A percentile compares a stretch with the other conserved stretches of the same genome.
Conservation (phyloP, 1,284 basidiomycete genomes). For the Polyporus tsugae region DNA sequence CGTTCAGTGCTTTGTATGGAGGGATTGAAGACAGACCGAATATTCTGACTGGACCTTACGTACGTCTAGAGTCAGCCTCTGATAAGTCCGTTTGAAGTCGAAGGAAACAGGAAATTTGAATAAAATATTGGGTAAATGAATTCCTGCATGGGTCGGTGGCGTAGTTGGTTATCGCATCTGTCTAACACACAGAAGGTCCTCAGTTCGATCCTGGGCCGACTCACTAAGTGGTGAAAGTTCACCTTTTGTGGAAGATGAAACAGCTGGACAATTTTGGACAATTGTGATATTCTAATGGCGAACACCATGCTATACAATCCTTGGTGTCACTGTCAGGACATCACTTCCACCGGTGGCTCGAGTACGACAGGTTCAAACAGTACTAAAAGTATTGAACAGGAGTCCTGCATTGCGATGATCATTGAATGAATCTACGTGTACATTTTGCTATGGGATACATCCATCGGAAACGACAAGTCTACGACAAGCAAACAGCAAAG, state of each 20-base stretch:
- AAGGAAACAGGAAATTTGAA: no score
- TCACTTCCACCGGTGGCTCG: no score
- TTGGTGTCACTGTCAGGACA: no score
- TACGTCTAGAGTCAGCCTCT: neutral
- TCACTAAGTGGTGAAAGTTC: no score
- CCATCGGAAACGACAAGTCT: neutral
- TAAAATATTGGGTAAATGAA: no score
- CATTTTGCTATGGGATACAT: slow-evolving; percentile 5
- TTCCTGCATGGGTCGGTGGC: slow-evolving; percentile 50
- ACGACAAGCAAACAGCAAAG: neutral
- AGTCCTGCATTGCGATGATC: neutral
- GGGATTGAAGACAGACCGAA: neutral
- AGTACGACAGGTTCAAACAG: no score
- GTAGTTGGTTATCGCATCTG: slow-evolving; percentile 85
- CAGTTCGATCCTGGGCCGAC: slow-evolving; percentile 48
- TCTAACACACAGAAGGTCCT: slow-evolving; percentile 68
- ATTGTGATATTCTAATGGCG: no score
- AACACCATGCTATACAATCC: no score
- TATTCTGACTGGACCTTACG: neutral
- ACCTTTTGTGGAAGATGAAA: no score
- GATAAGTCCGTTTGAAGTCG: no score
- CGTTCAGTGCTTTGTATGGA: neutral
- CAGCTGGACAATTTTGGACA: no score
- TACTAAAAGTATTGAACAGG: no score
- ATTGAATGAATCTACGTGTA: neutral